A percentile compares a stretch with the other conserved stretches of the same genome.
These are phyloP conservation scores for Dictyostelium purpureum DNA, from an alignment of 78 protist genomes.

Conservation along the genomic window DNA sequence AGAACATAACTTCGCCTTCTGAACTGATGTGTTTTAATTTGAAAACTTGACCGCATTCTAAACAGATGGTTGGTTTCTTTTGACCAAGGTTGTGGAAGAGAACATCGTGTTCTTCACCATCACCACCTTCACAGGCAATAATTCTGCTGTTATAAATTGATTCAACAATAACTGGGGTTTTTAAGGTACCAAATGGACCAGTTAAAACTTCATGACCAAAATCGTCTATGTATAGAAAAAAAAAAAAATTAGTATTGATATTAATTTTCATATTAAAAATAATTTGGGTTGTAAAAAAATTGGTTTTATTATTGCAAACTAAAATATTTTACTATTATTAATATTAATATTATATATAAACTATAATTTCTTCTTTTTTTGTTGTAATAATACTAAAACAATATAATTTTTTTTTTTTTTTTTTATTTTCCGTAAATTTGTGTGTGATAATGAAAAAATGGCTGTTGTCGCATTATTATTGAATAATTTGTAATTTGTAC, in stretches of 20 bases:
- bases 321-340: no score
- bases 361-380: no score
- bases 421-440: not conserved
- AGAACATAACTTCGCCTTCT: constrained; percentile 55
- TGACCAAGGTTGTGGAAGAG: constrained; percentile 45
- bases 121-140: constrained; percentile 76
- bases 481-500: no score
- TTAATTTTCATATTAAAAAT: not conserved
- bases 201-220: constrained; percentile 76
- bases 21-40: constrained; percentile 46
- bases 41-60: constrained; percentile 75
- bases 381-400: no score
- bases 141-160: constrained; percentile 61
- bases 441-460: not conserved
- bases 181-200: constrained; percentile 71
- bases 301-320: no score
- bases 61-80: constrained; percentile 65
- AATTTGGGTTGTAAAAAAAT: no score
- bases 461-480: no score
- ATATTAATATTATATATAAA: no score
- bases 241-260: not conserved
- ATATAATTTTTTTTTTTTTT: no score
- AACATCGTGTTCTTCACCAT: constrained; percentile 75
- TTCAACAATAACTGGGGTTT: constrained; percentile 62
- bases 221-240: constrained; percentile 28